A percentile compares a stretch with the other conserved stretches of the same genome.
phyloP scores from a whole-genome alignment of 345 rosid genomes.

The Aegle marmelos region DNA sequence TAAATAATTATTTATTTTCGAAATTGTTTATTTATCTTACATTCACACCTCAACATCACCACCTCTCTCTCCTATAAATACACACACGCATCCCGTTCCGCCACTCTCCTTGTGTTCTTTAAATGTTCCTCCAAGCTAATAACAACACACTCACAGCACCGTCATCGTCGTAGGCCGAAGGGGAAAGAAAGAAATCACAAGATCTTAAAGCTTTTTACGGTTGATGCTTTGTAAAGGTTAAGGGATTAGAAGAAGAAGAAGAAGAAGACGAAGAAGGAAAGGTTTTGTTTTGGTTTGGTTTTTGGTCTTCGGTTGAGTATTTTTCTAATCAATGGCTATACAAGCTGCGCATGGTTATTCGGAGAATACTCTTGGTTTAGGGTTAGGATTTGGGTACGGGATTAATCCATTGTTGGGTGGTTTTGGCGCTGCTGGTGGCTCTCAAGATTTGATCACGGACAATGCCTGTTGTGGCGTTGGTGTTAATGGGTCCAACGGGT shows the following conservation, averaged over 20 bases:
- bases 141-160: not conserved
- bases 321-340: constrained; percentile 53
- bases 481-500: constrained; percentile 26
- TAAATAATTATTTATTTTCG: not conserved
- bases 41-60: constrained; percentile 16
- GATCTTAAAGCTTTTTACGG: not conserved
- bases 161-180: no score
- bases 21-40: not conserved
- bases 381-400: not conserved
- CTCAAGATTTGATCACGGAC: constrained; percentile 41
- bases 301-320: not conserved
- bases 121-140: not conserved
- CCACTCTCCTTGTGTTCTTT: not conserved
- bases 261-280: not conserved
- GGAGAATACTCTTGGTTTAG: constrained; percentile 32
- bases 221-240: not conserved
- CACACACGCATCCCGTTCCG: not conserved
- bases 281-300: constrained; percentile 7
- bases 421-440: constrained; percentile 3
- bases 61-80: constrained; percentile 20
- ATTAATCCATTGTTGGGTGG: constrained; percentile 18
- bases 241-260: not conserved
- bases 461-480: constrained; percentile 10
- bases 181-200: not conserved
- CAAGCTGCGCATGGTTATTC: constrained; percentile 64